phyloP scores from a whole-genome alignment of 2,329 filamentous ascomycete species.

The Madurella mycetomatis region DNA sequence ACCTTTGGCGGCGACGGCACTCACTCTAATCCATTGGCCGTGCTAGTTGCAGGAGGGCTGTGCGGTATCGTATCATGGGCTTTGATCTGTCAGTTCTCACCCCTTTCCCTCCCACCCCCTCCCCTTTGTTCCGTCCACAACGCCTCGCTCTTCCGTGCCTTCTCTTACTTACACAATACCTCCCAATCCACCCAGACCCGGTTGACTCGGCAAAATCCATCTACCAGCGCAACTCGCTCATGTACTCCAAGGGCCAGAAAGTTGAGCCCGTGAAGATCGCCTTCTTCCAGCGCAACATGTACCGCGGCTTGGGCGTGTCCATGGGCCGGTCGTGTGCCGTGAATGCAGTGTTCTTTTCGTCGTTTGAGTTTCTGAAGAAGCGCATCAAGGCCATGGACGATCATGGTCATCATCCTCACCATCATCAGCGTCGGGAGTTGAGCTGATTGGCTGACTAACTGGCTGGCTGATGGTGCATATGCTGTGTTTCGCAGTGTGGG shows the following conservation, averaged over 20 bases:
- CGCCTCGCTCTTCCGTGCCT: neutral
- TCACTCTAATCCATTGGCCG: slow-evolving; percentile 73
- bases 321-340: slow-evolving; percentile 78
- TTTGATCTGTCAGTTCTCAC: slow-evolving; percentile 55
- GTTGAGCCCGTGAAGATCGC: slow-evolving; percentile 68
- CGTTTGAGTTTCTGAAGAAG: slow-evolving; percentile 79
- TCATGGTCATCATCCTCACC: slow-evolving; percentile 10
- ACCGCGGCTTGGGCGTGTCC: slow-evolving; percentile 76
- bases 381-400: slow-evolving; percentile 54
- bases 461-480: no score
- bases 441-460: no score
- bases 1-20: slow-evolving; percentile 67
- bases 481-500: no score
- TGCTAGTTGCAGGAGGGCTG: slow-evolving; percentile 71
- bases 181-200: slow-evolving; percentile 42
- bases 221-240: slow-evolving; percentile 76
- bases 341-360: slow-evolving; percentile 87
- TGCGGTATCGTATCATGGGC: slow-evolving; percentile 85
- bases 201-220: slow-evolving; percentile 82
- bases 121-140: neutral
- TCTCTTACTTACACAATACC: slow-evolving; percentile 7
- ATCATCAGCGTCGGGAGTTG: no score
- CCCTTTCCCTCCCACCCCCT: neutral
- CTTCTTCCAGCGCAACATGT: slow-evolving; percentile 74
- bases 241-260: slow-evolving; percentile 60